A percentile compares a stretch with the other conserved stretches of the same genome.
phyloP scores from a whole-genome alignment of 163 green algal genomes.

The Volvox carteri region DNA sequence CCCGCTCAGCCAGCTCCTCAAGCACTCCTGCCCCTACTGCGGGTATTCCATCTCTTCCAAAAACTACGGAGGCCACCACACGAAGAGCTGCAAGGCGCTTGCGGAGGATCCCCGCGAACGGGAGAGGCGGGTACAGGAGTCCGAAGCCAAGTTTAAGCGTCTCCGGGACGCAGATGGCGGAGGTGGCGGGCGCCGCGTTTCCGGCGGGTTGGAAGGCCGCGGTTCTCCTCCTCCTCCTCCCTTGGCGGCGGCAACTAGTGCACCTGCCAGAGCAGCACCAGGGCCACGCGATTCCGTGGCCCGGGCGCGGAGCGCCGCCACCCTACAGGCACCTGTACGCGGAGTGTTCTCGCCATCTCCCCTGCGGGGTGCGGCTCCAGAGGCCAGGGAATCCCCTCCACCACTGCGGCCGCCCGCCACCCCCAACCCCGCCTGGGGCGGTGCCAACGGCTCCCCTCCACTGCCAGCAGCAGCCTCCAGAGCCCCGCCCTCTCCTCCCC shows the following conservation, averaged over 20 bases:
- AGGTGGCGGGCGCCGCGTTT: not conserved
- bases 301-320: too few species aligned
- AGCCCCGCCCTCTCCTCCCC: too few species aligned
- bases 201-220: not conserved
- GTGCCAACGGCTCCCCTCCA: too few species aligned
- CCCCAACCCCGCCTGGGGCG: not conserved
- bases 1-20: not conserved
- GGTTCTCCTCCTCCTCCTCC: too few species aligned
- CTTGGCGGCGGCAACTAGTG: too few species aligned
- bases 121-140: not conserved
- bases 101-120: not conserved
- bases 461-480: too few species aligned
- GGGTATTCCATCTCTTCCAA: not conserved
- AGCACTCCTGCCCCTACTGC: conserved; percentile 5
- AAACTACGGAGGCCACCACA: not conserved
- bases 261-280: too few species aligned
- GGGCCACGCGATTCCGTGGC: too few species aligned
- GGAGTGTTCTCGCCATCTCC: too few species aligned
- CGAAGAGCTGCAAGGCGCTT: not conserved
- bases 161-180: not conserved
- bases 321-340: too few species aligned
- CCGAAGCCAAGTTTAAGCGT: not conserved
- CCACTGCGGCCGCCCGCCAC: not conserved
- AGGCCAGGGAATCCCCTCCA: too few species aligned
- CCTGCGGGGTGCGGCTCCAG: too few species aligned